Conservation (phyloP, 208 protist species). For the Acanthamoeba triangularis region DNA sequence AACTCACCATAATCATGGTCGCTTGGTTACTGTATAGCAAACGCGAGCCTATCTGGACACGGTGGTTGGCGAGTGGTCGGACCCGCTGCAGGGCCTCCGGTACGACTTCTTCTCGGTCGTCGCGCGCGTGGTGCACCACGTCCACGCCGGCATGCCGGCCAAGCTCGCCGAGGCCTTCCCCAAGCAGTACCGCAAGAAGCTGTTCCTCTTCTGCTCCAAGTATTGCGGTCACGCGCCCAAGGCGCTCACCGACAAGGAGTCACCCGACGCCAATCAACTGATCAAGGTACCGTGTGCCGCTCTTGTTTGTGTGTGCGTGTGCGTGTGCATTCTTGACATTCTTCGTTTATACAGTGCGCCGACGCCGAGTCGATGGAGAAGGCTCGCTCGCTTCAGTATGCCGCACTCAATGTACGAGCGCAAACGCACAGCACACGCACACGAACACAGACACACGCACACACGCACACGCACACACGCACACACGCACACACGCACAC, state of each 20-base stretch:
- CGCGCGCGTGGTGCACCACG: conserved; percentile 3
- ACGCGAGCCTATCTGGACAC: conserved; percentile 57
- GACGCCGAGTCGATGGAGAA: conserved; percentile 52
- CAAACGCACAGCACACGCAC: not conserved
- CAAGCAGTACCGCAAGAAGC: conserved; percentile 69
- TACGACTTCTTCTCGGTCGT: conserved; percentile 65
- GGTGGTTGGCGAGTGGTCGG: conserved; percentile 65
- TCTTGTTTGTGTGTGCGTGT: not conserved
- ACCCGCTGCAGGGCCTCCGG: conserved; percentile 24
- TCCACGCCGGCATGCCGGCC: conserved; percentile 25
- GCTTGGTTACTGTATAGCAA: not conserved
- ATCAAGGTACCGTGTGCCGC: not conserved
- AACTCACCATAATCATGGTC: not conserved
- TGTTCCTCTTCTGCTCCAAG: conserved; percentile 72
- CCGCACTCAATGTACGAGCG: conserved; percentile 44
- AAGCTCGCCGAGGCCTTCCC: conserved; percentile 58
- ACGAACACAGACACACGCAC: not conserved
- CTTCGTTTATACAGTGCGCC: not conserved
- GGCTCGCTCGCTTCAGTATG: conserved; percentile 62
- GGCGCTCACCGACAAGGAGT: conserved; percentile 50
- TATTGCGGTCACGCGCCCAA: conserved; percentile 70
- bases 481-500: not conserved
- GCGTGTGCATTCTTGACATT: not conserved
- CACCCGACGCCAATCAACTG: conserved; percentile 46
- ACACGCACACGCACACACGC: not conserved